A percentile compares a stretch with the other conserved stretches of the same genome.
Evolutionary conservation across 306 rosid genomes (phyloP).

Genomic region (Pterocarpus macrocarpus): DNA sequence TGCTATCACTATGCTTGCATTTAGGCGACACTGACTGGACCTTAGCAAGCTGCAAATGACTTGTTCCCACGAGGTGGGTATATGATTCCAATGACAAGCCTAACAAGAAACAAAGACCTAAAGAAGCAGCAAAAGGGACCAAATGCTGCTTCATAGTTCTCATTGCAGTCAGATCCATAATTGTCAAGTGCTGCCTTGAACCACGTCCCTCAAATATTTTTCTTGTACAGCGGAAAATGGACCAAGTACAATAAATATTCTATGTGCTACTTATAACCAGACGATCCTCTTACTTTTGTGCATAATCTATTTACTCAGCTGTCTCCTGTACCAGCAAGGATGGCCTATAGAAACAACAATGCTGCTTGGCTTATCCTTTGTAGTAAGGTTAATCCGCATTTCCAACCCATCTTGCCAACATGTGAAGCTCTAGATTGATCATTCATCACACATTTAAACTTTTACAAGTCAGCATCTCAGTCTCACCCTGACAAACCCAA

Average conservation of each 20-base stretch:
- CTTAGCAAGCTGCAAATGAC: too few species aligned
- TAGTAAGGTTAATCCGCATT: slow-evolving; percentile 12
- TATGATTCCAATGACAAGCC: background rate
- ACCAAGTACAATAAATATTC: background rate
- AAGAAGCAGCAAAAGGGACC: background rate
- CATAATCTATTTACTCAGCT: background rate
- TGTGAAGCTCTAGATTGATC: slow-evolving; percentile 8
- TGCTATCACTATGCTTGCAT: too few species aligned
- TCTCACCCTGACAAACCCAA: slow-evolving; percentile 22
- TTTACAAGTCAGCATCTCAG: slow-evolving; percentile 20
- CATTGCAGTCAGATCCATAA: background rate
- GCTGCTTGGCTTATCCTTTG: background rate
- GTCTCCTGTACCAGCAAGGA: background rate
- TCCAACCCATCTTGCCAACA: slow-evolving; percentile 19
- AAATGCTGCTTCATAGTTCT: background rate
- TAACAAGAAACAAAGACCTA: background rate
- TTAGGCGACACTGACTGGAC: too few species aligned
- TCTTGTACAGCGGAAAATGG: background rate
- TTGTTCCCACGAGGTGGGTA: background rate
- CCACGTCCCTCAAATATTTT: background rate
- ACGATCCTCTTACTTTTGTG: background rate
- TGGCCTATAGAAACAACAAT: slow-evolving; percentile 3
- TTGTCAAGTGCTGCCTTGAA: background rate
- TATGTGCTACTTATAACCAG: background rate
- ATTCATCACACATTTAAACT: background rate